Evolutionary conservation across 208 protist genomes (phyloP).

Genomic region (Trypanosoma platydactyli): DNA sequence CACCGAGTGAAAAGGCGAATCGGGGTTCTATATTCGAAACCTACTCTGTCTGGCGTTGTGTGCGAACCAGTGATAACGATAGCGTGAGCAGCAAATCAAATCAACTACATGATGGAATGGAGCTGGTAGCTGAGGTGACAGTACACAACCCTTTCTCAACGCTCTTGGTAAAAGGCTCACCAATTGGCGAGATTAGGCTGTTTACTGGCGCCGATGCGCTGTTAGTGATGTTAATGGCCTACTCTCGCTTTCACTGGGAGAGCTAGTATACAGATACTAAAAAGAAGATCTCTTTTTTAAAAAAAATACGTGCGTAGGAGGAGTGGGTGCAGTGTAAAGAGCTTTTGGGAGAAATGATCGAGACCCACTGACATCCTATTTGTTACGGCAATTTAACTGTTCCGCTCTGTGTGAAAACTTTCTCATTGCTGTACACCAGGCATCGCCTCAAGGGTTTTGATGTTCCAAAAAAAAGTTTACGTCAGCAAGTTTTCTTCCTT

Average conservation of each 20-base stretch:
- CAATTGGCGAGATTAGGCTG: slow-evolving; percentile 54
- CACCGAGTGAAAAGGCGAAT: slow-evolving; percentile 12
- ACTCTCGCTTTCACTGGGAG: slow-evolving; percentile 63
- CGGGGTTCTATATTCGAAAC: neutral
- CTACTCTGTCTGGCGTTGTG: slow-evolving; percentile 51
- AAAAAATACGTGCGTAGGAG: too few relatives aligned
- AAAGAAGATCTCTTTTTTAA: neutral
- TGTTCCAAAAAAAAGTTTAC: too few relatives aligned
- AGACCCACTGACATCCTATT: too few relatives aligned
- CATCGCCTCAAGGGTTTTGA: too few relatives aligned
- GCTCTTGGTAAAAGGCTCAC: slow-evolving; percentile 36
- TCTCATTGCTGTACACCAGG: too few relatives aligned
- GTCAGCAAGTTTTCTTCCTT: too few relatives aligned
- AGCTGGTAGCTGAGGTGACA: slow-evolving; percentile 60
- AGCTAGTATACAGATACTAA: neutral
- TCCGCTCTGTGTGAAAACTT: too few relatives aligned
- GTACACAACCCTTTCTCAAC: slow-evolving; percentile 29
- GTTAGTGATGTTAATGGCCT: slow-evolving; percentile 59
- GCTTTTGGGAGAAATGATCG: too few relatives aligned
- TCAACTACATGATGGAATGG: slow-evolving; percentile 54
- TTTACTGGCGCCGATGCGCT: slow-evolving; percentile 64
- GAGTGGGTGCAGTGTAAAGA: too few relatives aligned
- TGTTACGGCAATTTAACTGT: too few relatives aligned
- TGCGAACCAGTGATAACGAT: slow-evolving; percentile 36
- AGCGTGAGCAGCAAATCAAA: slow-evolving; percentile 20